Evolutionary conservation across 495 filamentous ascomycete genomes (phyloP), one percentile per base, ranked within the genome.

Genomic region (Aspergillus bertholletiae): DNA sequence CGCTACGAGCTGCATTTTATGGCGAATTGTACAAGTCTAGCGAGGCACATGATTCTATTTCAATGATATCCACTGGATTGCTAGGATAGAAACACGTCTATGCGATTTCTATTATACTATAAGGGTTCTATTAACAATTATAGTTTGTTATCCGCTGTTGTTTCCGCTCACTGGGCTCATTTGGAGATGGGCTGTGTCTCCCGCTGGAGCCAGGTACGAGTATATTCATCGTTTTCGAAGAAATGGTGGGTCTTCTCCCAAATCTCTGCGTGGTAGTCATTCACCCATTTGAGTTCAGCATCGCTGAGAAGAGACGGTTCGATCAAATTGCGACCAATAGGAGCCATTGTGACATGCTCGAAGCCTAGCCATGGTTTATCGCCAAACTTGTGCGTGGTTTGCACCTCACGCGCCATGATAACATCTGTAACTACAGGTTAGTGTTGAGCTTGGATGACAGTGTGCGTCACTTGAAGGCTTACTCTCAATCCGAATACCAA

Each of bases 401-500:
- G 74, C 15, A 86, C 87, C 64, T 97, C 91, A 58, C 84, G 86
- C 17, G 90, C 89, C 82, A 96, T 89, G 56, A 96, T 82, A 53
- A 99, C 72, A 61, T 90, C 80, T 83, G 51, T 21, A 21, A 49
- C 17, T 17, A 24, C 7, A 6, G 1, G 45, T 75, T 24, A 72
- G 64, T 49, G 35, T 43, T 9, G 7, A 17, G 2, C 7, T 18
- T 12, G 2, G 17, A 43, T 22, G 18, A 32, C n/a, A 57, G 22
- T 13, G 18, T 35, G 18, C 15, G 24, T 17, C n/a, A 22, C n/a
- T 4, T 8, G 5, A 28, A 50, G 23, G 60, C 79, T 64, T 77
- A 80, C 89, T 97, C 74, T 99, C 95, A 62, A 97, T 97, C 27
- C 95, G 88, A 63, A 99, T 96, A n/a, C 95, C 95, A 64, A 95